phyloP scores from a whole-genome alignment of 805 yeast species.

The Jamesozyma gamospora region DNA sequence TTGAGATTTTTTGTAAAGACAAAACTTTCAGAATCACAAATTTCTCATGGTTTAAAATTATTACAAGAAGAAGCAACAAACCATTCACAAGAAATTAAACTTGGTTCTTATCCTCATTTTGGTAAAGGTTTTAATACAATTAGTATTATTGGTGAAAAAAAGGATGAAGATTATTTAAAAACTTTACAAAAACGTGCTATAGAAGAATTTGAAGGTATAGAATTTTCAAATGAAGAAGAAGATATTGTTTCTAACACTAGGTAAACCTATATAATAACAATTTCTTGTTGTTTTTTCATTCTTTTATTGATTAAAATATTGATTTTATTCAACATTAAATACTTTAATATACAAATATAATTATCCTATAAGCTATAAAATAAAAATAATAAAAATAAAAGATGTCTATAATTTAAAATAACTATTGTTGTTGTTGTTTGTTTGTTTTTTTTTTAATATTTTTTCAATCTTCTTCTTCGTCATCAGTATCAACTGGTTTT shows the following conservation, averaged over 20 bases:
- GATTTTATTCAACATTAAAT: no score
- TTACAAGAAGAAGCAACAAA: slow-evolving; percentile 38
- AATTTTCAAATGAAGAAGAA: slow-evolving; percentile 52
- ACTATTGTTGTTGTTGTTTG: no score
- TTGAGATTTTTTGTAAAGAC: slow-evolving; percentile 55
- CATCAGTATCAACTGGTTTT: slow-evolving; percentile 86
- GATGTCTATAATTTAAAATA: no score
- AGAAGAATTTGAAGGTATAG: slow-evolving; percentile 42
- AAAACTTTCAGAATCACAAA: slow-evolving; percentile 46
- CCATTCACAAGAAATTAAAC: slow-evolving; percentile 38
- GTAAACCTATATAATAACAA: no score
- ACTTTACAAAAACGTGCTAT: slow-evolving; percentile 39
- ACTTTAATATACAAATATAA: background rate
- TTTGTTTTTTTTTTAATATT: no score
- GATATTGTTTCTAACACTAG: slow-evolving; percentile 23
- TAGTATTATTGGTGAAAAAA: slow-evolving; percentile 55
- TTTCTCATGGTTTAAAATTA: slow-evolving; percentile 52
- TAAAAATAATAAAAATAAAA: background rate
- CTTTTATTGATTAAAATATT: no score
- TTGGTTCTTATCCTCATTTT: slow-evolving; percentile 82
- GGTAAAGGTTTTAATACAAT: slow-evolving; percentile 55
- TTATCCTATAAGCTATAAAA: background rate
- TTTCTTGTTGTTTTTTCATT: no score
- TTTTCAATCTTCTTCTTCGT: slow-evolving; percentile 39
- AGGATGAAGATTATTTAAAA: slow-evolving; percentile 31